Evolutionary conservation across 2,329 filamentous ascomycete species (phyloP), one percentile per base, ranked within the genome.

Genomic region (Fusarium siculi): DNA sequence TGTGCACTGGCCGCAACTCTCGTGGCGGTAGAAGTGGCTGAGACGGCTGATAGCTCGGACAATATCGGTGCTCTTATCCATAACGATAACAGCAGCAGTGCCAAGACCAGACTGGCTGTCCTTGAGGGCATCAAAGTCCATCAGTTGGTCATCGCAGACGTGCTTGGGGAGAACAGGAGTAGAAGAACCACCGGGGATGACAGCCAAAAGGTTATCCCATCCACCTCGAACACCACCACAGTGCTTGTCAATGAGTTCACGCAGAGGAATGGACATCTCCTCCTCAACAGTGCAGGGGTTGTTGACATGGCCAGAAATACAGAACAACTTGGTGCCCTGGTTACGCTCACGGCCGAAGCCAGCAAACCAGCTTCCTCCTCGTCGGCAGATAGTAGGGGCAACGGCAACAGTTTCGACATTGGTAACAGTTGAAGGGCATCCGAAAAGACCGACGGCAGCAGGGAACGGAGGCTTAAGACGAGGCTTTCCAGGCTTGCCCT

Each of bases 71-170:
- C 93, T 96, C 89, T 98, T 97, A 86, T 99, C 96, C 93, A 99
- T 97, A 82, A 99, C 96, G 80, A 99, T 97, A 76, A 99, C 96
- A 66, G 96, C 96, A 8, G 96, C 96, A 11, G 96, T 99, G 77
- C 96, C 96, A 19, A 99, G 92, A 89, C 96, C 96, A 70, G 95
- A 97, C 85, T 98, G 96, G 77, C 92, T 95, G 84, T 99, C 96
- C 89, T 99, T 99, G 77, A 99, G 90, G 15, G 93, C 95, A 82
- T 99, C 96, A 81, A 98, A 99, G 86, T 99, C 96, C 96, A 99
- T 99, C 62, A 99, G 85, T 84, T 98, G 96, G 79, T 97, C 92
- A 82, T 98, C 95, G 83, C 96, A 98, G 75, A 97, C 85, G 74
- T 84, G 84, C 88, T 96, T 97, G 76, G 96, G 96, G 56, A 99